Percentiles rank a stretch among this genome's conserved stretches.
phyloP scores from a whole-genome alignment of 2,329 filamentous ascomycete species.

The Clonostachys byssicola region DNA sequence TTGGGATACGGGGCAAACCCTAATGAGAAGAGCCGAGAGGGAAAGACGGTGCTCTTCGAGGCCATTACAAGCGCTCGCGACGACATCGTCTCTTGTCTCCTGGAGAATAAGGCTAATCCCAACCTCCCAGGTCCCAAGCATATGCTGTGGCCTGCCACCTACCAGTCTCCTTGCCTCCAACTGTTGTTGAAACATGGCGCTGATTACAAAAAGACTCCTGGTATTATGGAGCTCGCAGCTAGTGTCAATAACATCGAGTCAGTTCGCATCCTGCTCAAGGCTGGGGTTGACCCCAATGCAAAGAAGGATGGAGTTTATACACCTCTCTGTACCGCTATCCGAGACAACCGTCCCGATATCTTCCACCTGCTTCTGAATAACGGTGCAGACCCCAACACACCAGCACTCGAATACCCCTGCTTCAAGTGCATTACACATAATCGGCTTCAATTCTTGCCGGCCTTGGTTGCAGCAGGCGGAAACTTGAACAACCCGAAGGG shows the following conservation, averaged over 20 bases:
- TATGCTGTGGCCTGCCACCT: slow-evolving; percentile 61
- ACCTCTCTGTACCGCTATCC: slow-evolving; percentile 63
- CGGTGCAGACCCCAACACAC: slow-evolving; percentile 59
- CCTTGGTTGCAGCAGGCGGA: slow-evolving; percentile 55
- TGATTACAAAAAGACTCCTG: slow-evolving; percentile 54
- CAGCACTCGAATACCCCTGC: slow-evolving; percentile 59
- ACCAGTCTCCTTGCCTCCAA: slow-evolving; percentile 53
- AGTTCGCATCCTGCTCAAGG: slow-evolving; percentile 50
- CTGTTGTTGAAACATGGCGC: slow-evolving; percentile 56
- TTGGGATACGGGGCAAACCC: slow-evolving; percentile 56
- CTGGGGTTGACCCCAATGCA: slow-evolving; percentile 55
- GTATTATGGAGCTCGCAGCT: slow-evolving; percentile 60
- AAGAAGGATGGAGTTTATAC: slow-evolving; percentile 66
- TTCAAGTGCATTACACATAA: slow-evolving; percentile 68
- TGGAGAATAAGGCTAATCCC: slow-evolving; percentile 57
- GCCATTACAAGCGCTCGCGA: slow-evolving; percentile 52
- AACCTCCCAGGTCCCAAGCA: slow-evolving; percentile 68
- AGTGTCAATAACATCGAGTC: slow-evolving; percentile 62
- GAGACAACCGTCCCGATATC: slow-evolving; percentile 60
- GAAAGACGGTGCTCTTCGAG: slow-evolving; percentile 60
- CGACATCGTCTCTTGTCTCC: slow-evolving; percentile 46
- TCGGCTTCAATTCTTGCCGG: slow-evolving; percentile 54
- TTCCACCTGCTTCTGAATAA: slow-evolving; percentile 52
- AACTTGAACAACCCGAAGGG: slow-evolving; percentile 57
- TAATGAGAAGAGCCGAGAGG: slow-evolving; percentile 55